phyloP scores from a whole-genome alignment of 257 asterid genomes.

The Petrea volubilis region DNA sequence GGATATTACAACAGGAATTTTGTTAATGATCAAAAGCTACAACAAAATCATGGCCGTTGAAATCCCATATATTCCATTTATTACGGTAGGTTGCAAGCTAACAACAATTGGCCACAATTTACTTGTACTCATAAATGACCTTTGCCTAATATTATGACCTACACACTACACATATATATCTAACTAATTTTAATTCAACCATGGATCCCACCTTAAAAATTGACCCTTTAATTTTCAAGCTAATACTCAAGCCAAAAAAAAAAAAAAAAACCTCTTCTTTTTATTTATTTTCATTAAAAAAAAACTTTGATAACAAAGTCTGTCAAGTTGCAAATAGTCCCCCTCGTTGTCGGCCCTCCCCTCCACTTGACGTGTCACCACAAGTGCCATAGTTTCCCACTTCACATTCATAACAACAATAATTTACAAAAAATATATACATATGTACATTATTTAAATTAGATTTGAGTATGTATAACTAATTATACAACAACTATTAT shows the following conservation, averaged over 20 bases:
- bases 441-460: too few species aligned
- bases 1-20: neutral
- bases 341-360: conserved; percentile 32
- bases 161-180: too few species aligned
- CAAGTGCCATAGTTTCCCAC: conserved; percentile 40
- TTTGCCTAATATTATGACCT: conserved; percentile 42
- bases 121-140: conserved; percentile 43
- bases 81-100: conserved; percentile 46
- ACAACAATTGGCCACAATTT: conserved; percentile 41
- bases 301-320: conserved; percentile 32
- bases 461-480: too few species aligned
- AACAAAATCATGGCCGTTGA: conserved; percentile 28
- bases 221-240: conserved; percentile 15
- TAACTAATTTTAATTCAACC: conserved; percentile 38
- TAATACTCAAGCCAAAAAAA: too few species aligned
- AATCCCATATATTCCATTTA: conserved; percentile 34
- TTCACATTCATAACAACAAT: conserved; percentile 1
- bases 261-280: neutral
- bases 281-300: neutral
- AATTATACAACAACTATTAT: too few species aligned
- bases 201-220: conserved; percentile 38
- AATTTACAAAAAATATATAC: neutral
- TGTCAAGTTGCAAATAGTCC: conserved; percentile 37
- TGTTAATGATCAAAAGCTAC: conserved; percentile 15
- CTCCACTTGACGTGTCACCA: conserved; percentile 53